Evolutionary conservation across 768 basidiomycete species (phyloP), one percentile per base, ranked within the genome.

Genomic region (Lactarius akahatsu): DNA sequence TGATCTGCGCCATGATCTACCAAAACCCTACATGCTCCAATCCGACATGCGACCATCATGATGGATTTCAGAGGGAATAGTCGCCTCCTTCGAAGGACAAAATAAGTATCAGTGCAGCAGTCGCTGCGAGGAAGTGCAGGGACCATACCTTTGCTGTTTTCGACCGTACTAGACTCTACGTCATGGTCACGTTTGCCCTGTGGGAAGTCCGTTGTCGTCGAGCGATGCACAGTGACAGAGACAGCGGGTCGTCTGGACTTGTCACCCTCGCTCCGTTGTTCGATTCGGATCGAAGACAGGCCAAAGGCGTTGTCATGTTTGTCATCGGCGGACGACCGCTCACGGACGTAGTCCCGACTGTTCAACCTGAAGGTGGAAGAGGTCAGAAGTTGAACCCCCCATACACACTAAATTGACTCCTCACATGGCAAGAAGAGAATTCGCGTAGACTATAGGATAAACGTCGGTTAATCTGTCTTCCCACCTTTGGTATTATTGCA

Each of bases 401-500:
- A 18, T 52, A 11, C n/a, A 7, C 26, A 23, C n/a, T 47, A 40
- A n/a, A 26, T 61, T 30, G 20, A 20, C 57, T 76, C 76, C 43
- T 74, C 75, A 83, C 82, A 82, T 78, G 52, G 82, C 82, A n/a
- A 85, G 73, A 32, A 82, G 71, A 1, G 82, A 83, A 68, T 83
- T 85, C 26, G 83, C 81, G 67, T 85, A 83, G 68, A 80, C 82
- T 83, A 62, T 43, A 57, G 59, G 62, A 47, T 10, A 11, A 43
- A 18, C n/a, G 30, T 69, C 58, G 56, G 26, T 60, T 13, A 15
- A 57, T 43, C 4, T 26, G 15, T 18, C 23, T 11, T 11, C 18
- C 26, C 18, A 18, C 20, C 10, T 23, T 34, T 10, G 16, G 28
- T 7, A 52, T 41, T 11, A 41, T 34, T 16, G n/a, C 15, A 11